Conservation (phyloP, 148 eudicot genomes). For the Rheum nobile region DNA sequence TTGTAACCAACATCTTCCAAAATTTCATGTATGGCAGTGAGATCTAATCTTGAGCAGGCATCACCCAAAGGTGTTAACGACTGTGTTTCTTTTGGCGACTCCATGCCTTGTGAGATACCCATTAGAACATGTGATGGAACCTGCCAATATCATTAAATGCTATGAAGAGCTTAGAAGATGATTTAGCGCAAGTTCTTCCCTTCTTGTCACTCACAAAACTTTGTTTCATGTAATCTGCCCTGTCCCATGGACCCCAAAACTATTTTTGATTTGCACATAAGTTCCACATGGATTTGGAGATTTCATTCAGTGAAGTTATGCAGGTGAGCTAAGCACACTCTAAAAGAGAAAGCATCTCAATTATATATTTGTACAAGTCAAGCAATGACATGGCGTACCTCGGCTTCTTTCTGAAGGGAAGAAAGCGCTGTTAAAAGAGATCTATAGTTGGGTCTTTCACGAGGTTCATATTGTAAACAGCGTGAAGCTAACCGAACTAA, state of each 20-base stretch:
- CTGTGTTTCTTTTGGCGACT: conserved; percentile 31
- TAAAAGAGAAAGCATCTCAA: background rate
- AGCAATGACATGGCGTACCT: conserved; percentile 24
- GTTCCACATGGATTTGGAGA: background rate
- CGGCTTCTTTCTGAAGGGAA: conserved; percentile 72
- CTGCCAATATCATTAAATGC: conserved; percentile 21
- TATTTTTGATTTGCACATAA: background rate
- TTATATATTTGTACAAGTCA: background rate
- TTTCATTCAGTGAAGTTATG: background rate
- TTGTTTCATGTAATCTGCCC: too few relatives aligned
- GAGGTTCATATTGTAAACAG: conserved; percentile 77
- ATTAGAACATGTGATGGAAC: conserved; percentile 70
- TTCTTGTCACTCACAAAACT: too few relatives aligned
- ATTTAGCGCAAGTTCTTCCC: background rate
- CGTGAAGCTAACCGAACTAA: conserved; percentile 68
- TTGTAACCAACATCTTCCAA: conserved; percentile 60
- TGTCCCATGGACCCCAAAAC: too few relatives aligned
- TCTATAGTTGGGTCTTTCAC: conserved; percentile 73
- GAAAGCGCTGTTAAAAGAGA: conserved; percentile 50
- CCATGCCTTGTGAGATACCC: conserved; percentile 46
- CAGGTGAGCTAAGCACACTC: background rate
- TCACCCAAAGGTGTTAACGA: conserved; percentile 59
- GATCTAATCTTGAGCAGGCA: conserved; percentile 69
- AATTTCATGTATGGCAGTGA: conserved; percentile 74
- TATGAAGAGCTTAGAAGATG: background rate